Conservation (phyloP, 306 rosid genomes). For the Phaseolus lunatus region DNA sequence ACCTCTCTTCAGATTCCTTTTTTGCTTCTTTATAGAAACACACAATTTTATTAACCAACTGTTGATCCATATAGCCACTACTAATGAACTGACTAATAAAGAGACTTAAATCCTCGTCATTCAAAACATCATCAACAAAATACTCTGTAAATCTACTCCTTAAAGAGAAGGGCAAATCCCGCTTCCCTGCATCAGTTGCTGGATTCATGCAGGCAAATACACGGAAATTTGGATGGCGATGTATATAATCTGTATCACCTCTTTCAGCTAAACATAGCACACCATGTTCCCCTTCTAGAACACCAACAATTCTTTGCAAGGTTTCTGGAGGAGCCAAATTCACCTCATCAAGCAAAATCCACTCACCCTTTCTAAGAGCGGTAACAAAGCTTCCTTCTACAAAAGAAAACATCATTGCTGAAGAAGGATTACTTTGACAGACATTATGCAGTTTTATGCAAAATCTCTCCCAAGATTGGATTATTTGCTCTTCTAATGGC, state of each 20-base stretch:
- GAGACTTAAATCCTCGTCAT: constrained; percentile 73
- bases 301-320: constrained; percentile 88
- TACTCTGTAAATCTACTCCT: constrained; percentile 94
- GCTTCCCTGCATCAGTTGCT: constrained; percentile 98
- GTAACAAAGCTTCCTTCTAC: constrained; percentile 93
- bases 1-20: constrained; percentile 75
- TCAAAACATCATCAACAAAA: constrained; percentile 86
- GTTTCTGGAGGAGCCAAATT: constrained; percentile 98
- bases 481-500: constrained; percentile 58
- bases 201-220: constrained; percentile 99
- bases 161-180: constrained; percentile 82
- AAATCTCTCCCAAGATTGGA: constrained; percentile 76
- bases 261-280: constrained; percentile 90
- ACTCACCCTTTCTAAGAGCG: constrained; percentile 85
- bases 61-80: constrained; percentile 47
- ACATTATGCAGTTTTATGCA: constrained; percentile 61
- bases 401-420: constrained; percentile 89
- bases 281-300: constrained; percentile 88
- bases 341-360: constrained; percentile 99
- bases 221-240: constrained; percentile 86
- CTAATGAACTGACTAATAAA: constrained; percentile 64
- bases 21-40: constrained; percentile 78
- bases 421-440: constrained; percentile 57
- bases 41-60: constrained; percentile 61
- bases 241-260: constrained; percentile 79